phyloP scores from a whole-genome alignment of 148 eudicot genomes.

The Linanthus parryae region DNA sequence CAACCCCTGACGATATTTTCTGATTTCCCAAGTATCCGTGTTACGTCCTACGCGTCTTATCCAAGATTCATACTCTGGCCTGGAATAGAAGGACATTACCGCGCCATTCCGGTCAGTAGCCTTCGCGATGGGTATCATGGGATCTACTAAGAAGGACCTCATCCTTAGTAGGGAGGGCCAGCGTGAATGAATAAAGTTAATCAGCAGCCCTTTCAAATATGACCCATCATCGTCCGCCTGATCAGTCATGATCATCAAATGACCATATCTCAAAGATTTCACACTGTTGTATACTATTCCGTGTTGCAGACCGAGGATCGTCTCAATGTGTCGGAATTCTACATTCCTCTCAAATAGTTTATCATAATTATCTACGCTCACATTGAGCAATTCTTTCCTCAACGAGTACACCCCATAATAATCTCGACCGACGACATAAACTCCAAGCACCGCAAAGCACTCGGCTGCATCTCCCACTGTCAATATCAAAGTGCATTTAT shows the following conservation, averaged over 20 bases:
- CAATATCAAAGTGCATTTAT: no score
- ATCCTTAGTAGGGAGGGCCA: constrained; percentile 59
- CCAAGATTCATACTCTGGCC: constrained; percentile 78
- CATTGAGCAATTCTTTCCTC: constrained; percentile 70
- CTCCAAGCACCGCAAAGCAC: no score
- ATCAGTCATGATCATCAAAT: no score
- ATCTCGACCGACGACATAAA: constrained; percentile 54
- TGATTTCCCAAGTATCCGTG: constrained; percentile 46
- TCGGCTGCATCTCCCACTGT: constrained; percentile 54
- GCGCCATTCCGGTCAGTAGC: constrained; percentile 37
- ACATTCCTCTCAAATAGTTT: constrained; percentile 56
- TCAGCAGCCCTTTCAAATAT: no score
- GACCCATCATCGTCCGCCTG: no score
- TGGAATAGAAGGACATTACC: constrained; percentile 47
- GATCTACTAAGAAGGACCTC: constrained; percentile 55
- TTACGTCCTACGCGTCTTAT: constrained; percentile 26
- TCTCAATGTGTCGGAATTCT: constrained; percentile 54
- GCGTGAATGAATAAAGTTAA: no score
- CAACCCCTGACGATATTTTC: constrained; percentile 75
- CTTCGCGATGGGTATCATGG: constrained; percentile 73
- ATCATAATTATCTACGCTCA: no score
- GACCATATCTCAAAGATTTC: no score
- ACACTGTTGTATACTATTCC: no score
- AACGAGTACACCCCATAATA: no score
- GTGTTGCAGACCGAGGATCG: constrained; percentile 68